A percentile compares a stretch with the other conserved stretches of the same genome.
These are phyloP conservation scores for Poronia punctata DNA, from an alignment of 495 filamentous ascomycete genomes.

Conservation along the genomic window DNA sequence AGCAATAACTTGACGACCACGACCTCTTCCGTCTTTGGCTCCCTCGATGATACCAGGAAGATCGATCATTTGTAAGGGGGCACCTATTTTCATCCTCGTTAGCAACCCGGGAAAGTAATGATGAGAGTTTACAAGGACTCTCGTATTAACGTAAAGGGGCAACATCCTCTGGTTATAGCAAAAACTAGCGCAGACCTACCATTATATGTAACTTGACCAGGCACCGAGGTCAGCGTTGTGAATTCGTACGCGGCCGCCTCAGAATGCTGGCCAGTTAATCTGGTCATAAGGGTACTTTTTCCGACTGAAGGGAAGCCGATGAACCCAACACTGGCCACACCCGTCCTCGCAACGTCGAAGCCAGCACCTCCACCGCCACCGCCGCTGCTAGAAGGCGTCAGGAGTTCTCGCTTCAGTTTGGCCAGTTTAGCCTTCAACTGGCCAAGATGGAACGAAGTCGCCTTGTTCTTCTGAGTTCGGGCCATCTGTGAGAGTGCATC, in stretches of 20 bases:
- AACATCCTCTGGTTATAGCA: no score
- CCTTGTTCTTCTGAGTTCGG: conserved; percentile 96
- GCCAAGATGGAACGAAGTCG: conserved; percentile 78
- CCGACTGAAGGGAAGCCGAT: conserved; percentile 91
- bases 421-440: conserved; percentile 98
- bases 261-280: conserved; percentile 90
- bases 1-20: conserved; percentile 97
- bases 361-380: conserved; percentile 83
- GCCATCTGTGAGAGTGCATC: conserved; percentile 58
- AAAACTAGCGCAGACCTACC: conserved; percentile 30
- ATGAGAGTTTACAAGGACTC: no score
- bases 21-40: conserved; percentile 96
- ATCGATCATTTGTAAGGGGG: conserved; percentile 98
- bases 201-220: conserved; percentile 93
- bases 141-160: no score
- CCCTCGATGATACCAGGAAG: conserved; percentile 98
- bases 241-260: conserved; percentile 98
- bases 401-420: conserved; percentile 90
- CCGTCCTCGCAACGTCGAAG: conserved; percentile 96
- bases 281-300: conserved; percentile 95
- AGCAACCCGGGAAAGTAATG: not conserved
- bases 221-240: conserved; percentile 94
- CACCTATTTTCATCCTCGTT: conserved; percentile 38
- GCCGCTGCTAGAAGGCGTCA: conserved; percentile 75
- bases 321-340: conserved; percentile 90